phyloP scores from a whole-genome alignment of 2,329 filamentous ascomycete species.

The Pseudocercospora fijiensis region DNA sequence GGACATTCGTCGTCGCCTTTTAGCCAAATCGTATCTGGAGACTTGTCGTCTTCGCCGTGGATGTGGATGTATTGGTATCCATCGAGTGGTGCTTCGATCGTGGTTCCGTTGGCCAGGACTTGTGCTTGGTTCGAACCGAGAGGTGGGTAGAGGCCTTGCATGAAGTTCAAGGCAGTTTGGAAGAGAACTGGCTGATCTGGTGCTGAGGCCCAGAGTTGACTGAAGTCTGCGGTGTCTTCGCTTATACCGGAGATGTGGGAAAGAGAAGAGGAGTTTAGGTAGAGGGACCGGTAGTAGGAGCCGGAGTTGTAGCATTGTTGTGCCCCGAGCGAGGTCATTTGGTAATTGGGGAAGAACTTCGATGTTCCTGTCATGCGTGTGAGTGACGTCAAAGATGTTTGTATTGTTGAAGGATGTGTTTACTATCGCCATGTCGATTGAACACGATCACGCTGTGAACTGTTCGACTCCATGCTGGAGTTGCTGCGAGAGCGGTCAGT shows the following conservation, averaged over 20 bases:
- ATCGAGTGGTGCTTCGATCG: background rate
- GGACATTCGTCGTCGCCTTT: slow-evolving; percentile 19
- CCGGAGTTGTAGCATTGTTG: slow-evolving; percentile 15
- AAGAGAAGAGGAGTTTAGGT: background rate
- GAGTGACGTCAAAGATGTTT: background rate
- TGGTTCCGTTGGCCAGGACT: background rate
- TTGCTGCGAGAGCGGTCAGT: background rate
- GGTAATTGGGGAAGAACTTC: slow-evolving; percentile 14
- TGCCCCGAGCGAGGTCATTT: slow-evolving; percentile 18
- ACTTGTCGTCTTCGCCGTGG: slow-evolving; percentile 15
- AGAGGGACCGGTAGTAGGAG: slow-evolving; percentile 14
- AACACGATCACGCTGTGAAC: slow-evolving; percentile 15
- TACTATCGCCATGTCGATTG: slow-evolving; percentile 16
- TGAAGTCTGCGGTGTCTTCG: background rate
- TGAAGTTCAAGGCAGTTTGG: slow-evolving; percentile 13
- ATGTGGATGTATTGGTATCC: slow-evolving; percentile 15
- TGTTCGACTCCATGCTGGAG: slow-evolving; percentile 4
- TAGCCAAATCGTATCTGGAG: slow-evolving; percentile 17
- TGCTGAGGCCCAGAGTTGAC: slow-evolving; percentile 13
- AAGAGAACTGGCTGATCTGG: slow-evolving; percentile 16
- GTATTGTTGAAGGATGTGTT: background rate
- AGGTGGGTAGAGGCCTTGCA: slow-evolving; percentile 15
- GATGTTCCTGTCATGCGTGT: slow-evolving; percentile 10
- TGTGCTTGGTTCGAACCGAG: background rate
- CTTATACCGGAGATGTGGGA: slow-evolving; percentile 8